Percentiles rank a stretch among this genome's conserved stretches.
Conservation (phyloP, 768 basidiomycete genomes). For the Russula dissimulans region DNA sequence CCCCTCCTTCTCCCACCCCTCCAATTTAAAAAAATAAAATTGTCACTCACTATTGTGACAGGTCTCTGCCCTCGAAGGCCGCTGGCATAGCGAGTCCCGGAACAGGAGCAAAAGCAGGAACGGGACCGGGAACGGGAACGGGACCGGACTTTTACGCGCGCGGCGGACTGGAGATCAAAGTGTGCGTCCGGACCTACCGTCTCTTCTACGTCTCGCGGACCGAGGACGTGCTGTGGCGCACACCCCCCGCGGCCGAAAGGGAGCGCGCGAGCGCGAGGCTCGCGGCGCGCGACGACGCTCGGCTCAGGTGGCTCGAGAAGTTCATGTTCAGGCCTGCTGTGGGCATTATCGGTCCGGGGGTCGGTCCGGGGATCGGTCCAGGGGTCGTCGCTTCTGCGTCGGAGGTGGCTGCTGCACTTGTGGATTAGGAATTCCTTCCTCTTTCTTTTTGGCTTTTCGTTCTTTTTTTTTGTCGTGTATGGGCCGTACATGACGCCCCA, state of each 20-base stretch:
- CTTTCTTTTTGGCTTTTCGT: not conserved
- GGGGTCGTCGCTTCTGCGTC: not conserved
- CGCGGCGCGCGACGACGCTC: not conserved
- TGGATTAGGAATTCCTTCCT: not conserved
- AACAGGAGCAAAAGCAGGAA: not conserved
- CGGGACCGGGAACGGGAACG: not conserved
- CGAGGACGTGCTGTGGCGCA: slow-evolving; percentile 53
- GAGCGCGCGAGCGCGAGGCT: slow-evolving; percentile 21
- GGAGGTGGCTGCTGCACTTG: not conserved
- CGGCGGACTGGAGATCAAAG: slow-evolving; percentile 69
- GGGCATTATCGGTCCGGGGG: no score
- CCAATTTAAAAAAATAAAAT: no score
- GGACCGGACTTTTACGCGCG: slow-evolving; percentile 19
- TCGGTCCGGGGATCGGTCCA: not conserved
- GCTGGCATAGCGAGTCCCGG: not conserved
- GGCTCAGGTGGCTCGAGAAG: slow-evolving; percentile 1
- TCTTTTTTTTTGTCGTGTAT: not conserved
- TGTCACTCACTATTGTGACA: slow-evolving; percentile 28
- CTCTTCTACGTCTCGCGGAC: slow-evolving; percentile 69
- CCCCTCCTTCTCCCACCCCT: slow-evolving; percentile 25
- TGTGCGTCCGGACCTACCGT: slow-evolving; percentile 76
- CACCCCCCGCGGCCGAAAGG: slow-evolving; percentile 34
- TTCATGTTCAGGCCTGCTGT: not conserved
- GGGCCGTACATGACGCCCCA: not conserved
- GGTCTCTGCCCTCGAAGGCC: slow-evolving; percentile 31